phyloP scores from a whole-genome alignment of 2,329 filamentous ascomycete species.

The Penicillium sclerotiorum region DNA sequence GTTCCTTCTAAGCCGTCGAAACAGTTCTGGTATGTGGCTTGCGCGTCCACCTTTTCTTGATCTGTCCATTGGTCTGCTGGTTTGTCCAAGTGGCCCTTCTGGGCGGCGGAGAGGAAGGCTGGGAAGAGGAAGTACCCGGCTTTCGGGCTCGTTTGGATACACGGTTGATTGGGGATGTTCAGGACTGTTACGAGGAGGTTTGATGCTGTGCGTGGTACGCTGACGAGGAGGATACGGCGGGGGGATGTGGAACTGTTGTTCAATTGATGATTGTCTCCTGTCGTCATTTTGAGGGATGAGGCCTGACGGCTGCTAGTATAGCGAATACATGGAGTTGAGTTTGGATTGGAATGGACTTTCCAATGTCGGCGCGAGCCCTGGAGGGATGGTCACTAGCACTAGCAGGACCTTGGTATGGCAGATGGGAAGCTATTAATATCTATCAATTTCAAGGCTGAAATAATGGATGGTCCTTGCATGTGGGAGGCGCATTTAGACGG shows the following conservation, averaged over 20 bases:
- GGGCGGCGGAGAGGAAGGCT: constrained; percentile 6
- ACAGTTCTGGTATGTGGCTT: constrained; percentile 27
- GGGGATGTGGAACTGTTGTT: neutral
- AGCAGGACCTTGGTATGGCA: neutral
- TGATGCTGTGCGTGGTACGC: constrained; percentile 22
- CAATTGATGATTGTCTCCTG: neutral
- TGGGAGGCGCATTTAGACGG: too few species aligned
- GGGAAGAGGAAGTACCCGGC: constrained; percentile 25
- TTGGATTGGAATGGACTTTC: too few species aligned
- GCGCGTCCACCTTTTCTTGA: constrained; percentile 26
- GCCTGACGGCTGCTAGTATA: too few species aligned
- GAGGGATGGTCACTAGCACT: neutral
- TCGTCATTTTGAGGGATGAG: neutral
- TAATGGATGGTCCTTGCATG: too few species aligned
- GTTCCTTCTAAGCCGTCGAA: constrained; percentile 30
- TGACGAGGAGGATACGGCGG: constrained; percentile 16
- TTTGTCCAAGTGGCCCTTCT: constrained; percentile 19
- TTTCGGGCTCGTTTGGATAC: constrained; percentile 12
- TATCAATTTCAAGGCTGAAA: too few species aligned
- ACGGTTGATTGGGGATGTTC: constrained; percentile 19
- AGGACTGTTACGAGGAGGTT: constrained; percentile 24
- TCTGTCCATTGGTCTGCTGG: constrained; percentile 30
- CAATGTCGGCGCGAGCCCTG: too few species aligned
- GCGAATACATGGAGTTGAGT: too few species aligned
- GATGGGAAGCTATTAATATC: too few species aligned